A percentile compares a stretch with the other conserved stretches of the same genome.
Evolutionary conservation across 1,139 yeast species (phyloP).

Genomic region (Yamadazyma dendronema): DNA sequence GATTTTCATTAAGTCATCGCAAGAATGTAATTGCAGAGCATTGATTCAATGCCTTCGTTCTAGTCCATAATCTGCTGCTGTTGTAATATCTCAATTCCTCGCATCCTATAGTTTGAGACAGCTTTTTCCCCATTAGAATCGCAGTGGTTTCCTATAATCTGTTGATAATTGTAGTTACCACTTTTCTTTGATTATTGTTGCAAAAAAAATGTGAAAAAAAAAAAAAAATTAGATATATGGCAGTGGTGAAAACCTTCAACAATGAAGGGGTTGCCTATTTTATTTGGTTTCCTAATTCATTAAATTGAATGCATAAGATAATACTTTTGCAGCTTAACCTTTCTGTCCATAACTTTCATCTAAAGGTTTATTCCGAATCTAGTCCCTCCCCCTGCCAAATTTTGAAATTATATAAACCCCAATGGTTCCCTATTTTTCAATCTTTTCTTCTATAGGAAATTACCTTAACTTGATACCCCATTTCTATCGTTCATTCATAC

Average conservation of each 20-base stretch:
- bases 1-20: neutral
- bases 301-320: constrained; percentile 10
- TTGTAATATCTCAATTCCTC: no score
- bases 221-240: constrained; percentile 1
- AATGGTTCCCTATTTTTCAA: constrained; percentile 1
- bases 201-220: neutral
- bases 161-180: constrained; percentile 2
- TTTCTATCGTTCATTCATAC: constrained; percentile 6
- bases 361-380: neutral
- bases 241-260: constrained; percentile 6
- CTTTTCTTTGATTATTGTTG: neutral
- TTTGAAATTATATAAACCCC: constrained; percentile 7
- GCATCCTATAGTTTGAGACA: neutral
- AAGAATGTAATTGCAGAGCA: no score
- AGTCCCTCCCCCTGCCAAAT: constrained; percentile 1
- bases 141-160: constrained; percentile 2
- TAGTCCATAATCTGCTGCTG: no score
- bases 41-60: no score
- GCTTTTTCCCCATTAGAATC: neutral
- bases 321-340: constrained; percentile 6
- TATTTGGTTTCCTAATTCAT: constrained; percentile 8
- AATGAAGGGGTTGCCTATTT: constrained; percentile 2
- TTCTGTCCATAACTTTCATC: neutral
- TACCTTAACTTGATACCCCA: constrained; percentile 3
- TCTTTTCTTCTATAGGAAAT: constrained; percentile 1